These are phyloP conservation scores for Clonostachys rosea DNA, from an alignment of 2,329 filamentous ascomycete genomes.

Conservation along the genomic window DNA sequence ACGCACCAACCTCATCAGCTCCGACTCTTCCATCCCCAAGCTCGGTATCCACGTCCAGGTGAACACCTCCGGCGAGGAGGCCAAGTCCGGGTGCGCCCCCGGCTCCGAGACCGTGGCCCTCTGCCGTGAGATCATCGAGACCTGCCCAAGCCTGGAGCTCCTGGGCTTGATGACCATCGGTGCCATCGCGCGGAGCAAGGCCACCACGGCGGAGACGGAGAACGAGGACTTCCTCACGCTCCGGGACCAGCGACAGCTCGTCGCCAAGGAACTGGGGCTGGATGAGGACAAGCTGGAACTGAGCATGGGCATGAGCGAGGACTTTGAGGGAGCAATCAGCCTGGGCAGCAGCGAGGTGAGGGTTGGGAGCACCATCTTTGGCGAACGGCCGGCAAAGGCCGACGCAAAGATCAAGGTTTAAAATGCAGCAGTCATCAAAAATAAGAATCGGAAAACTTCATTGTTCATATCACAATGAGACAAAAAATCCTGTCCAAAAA, in stretches of 20 bases:
- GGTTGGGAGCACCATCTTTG: slow-evolving; percentile 93
- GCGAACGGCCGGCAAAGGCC: slow-evolving; percentile 70
- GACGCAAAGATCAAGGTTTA: slow-evolving; percentile 64
- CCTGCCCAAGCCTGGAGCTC: slow-evolving; percentile 70
- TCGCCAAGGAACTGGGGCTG: slow-evolving; percentile 46
- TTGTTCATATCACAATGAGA: no score
- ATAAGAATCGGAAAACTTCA: no score
- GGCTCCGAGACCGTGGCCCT: slow-evolving; percentile 55
- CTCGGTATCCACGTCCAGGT: slow-evolving; percentile 86
- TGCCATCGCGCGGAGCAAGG: slow-evolving; percentile 80
- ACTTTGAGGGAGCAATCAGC: slow-evolving; percentile 83
- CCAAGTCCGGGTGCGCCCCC: slow-evolving; percentile 79
- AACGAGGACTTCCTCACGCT: slow-evolving; percentile 85
- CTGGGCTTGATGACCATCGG: slow-evolving; percentile 96
- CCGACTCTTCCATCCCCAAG: slow-evolving; percentile 29
- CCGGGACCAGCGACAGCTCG: slow-evolving; percentile 63
- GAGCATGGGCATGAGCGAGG: slow-evolving; percentile 98
- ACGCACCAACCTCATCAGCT: slow-evolving; percentile 52
- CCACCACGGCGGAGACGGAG: slow-evolving; percentile 67
- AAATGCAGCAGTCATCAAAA: background rate
- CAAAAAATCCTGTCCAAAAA: no score
- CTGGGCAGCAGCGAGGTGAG: slow-evolving; percentile 87
- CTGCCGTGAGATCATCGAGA: slow-evolving; percentile 63
- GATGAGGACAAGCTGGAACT: slow-evolving; percentile 64
- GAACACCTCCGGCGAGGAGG: slow-evolving; percentile 86